Percentiles rank a stretch among this genome's conserved stretches.
These are phyloP conservation scores for Curvularia sp. DNA, from an alignment of 2,329 filamentous ascomycete species.

Conservation along the genomic window DNA sequence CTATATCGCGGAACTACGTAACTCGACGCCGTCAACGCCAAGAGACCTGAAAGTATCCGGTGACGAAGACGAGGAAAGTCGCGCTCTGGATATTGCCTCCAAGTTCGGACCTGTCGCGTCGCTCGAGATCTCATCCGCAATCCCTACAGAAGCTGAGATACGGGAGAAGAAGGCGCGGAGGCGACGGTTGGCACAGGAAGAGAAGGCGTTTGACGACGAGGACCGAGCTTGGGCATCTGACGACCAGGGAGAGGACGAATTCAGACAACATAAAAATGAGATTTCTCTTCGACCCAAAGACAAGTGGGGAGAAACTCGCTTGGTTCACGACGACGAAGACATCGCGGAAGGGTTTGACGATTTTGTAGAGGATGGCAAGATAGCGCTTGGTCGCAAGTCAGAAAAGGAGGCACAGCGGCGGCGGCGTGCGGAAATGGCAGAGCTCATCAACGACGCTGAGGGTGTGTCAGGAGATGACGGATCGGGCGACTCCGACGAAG, in stretches of 20 bases:
- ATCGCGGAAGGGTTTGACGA: constrained; percentile 93
- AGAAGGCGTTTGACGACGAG: constrained; percentile 64
- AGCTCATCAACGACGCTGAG: constrained; percentile 82
- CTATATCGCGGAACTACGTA: constrained; percentile 83
- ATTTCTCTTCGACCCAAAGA: constrained; percentile 64
- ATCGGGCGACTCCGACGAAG: constrained; percentile 69
- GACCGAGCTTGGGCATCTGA: constrained; percentile 54
- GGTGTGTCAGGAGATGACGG: constrained; percentile 72
- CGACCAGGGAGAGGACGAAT: constrained; percentile 49
- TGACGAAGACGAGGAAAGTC: constrained; percentile 56
- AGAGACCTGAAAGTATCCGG: constrained; percentile 61
- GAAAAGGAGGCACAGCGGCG: constrained; percentile 72
- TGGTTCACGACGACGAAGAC: constrained; percentile 88
- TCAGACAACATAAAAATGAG: constrained; percentile 50
- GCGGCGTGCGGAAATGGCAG: constrained; percentile 79
- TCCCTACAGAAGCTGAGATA: constrained; percentile 85
- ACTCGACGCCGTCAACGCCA: constrained; percentile 83
- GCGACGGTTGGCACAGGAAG: constrained; percentile 77
- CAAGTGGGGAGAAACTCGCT: constrained; percentile 71
- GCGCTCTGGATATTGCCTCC: constrained; percentile 56
- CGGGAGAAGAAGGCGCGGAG: constrained; percentile 88
- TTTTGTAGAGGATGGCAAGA: constrained; percentile 82
- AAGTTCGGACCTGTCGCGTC: constrained; percentile 64
- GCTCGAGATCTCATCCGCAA: constrained; percentile 54
- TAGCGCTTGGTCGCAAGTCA: constrained; percentile 79